A percentile compares a stretch with the other conserved stretches of the same genome.
Conservation (phyloP, 371 early-diverging fungal species). For the Mucor sp. region DNA sequence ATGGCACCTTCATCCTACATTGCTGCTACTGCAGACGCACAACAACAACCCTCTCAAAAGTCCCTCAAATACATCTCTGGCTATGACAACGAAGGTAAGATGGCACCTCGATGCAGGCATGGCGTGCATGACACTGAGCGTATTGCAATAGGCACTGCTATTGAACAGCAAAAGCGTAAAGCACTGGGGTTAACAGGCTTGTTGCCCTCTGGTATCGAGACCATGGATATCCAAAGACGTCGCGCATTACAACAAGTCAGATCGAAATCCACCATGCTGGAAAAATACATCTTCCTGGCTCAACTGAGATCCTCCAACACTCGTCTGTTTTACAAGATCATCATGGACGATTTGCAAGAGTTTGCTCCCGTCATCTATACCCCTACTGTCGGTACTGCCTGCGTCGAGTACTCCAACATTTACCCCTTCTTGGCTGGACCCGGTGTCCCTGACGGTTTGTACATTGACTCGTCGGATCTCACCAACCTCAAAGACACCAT, state of each 20-base stretch:
- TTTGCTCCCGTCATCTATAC: conserved; percentile 87
- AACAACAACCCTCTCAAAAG: not conserved
- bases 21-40: conserved; percentile 60
- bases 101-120: not conserved
- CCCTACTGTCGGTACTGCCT: conserved; percentile 92
- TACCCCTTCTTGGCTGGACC: conserved; percentile 80
- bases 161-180: conserved; percentile 15
- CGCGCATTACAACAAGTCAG: conserved; percentile 74
- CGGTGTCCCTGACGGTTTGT: conserved; percentile 82
- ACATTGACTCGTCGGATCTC: conserved; percentile 66
- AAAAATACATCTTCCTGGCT: conserved; percentile 83
- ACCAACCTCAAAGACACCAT: conserved; percentile 68
- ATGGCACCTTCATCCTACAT: conserved; percentile 88
- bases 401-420: conserved; percentile 86
- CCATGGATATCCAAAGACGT: conserved; percentile 58
- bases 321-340: conserved; percentile 78
- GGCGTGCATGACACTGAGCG: not conserved
- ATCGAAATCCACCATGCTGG: conserved; percentile 65
- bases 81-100: conserved; percentile 26
- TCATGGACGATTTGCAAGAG: conserved; percentile 76
- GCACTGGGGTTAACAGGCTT: conserved; percentile 65
- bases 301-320: conserved; percentile 76
- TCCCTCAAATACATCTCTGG: not conserved
- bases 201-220: conserved; percentile 55
- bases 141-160: conserved; percentile 12